These are phyloP conservation scores for Candida parachauliodes DNA, from an alignment of 805 yeast species.

Conservation along the genomic window DNA sequence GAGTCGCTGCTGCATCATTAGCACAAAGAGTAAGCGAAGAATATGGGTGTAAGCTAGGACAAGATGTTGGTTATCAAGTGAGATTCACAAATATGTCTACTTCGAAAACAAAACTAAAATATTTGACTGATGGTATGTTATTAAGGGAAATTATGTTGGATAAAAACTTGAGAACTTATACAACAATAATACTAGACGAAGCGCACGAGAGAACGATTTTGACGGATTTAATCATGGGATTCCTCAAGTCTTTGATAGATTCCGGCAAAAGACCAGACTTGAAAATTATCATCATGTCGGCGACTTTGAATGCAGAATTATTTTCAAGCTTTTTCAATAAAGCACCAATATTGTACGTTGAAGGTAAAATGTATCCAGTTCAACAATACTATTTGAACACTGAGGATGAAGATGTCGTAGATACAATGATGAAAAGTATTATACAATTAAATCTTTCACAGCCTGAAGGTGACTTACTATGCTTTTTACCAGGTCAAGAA, in stretches of 20 bases:
- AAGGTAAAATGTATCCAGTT: slow-evolving; percentile 88
- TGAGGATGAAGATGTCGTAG: slow-evolving; percentile 80
- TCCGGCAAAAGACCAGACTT: slow-evolving; percentile 52
- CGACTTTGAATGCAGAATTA: slow-evolving; percentile 88
- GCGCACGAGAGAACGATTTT: slow-evolving; percentile 96
- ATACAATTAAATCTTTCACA: slow-evolving; percentile 78
- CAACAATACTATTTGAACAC: slow-evolving; percentile 59
- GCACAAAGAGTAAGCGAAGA: slow-evolving; percentile 93
- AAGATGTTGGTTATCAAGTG: slow-evolving; percentile 87
- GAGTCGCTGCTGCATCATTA: slow-evolving; percentile 94
- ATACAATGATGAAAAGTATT: slow-evolving; percentile 67
- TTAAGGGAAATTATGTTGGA: slow-evolving; percentile 86
- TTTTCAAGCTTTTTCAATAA: slow-evolving; percentile 73
- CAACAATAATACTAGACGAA: slow-evolving; percentile 84
- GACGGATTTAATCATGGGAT: slow-evolving; percentile 87
- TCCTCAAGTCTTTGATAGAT: slow-evolving; percentile 63
- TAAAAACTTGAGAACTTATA: slow-evolving; percentile 56
- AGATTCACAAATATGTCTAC: slow-evolving; percentile 71
- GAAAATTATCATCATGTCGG: slow-evolving; percentile 86
- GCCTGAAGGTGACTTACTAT: slow-evolving; percentile 84
- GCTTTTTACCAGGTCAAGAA: slow-evolving; percentile 94
- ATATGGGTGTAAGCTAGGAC: slow-evolving; percentile 71
- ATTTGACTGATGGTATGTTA: slow-evolving; percentile 96
- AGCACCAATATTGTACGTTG: slow-evolving; percentile 83
- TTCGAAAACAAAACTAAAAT: slow-evolving; percentile 64